A percentile compares a stretch with the other conserved stretches of the same genome.
Conservation (phyloP, 805 yeast genomes). For the Clavispora fructus region DNA sequence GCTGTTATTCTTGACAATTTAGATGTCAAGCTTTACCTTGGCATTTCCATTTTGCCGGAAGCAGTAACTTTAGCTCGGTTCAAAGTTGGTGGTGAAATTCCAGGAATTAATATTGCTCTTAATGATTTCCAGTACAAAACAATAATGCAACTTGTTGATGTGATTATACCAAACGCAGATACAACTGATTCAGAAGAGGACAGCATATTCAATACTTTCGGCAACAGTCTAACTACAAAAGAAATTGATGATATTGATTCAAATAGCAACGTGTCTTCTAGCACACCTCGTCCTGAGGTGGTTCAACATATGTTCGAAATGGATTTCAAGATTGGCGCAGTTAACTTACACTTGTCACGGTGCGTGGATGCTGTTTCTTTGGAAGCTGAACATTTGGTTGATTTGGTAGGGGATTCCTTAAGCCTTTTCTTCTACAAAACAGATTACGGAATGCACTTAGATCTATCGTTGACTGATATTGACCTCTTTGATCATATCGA, state of each 20-base stretch:
- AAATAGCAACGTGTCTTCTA: background rate
- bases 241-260: conserved; percentile 20
- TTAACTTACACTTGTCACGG: conserved; percentile 57
- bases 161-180: conserved; percentile 53
- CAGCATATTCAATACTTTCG: conserved; percentile 32
- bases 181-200: conserved; percentile 27
- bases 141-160: conserved; percentile 70
- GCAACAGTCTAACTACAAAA: conserved; percentile 5
- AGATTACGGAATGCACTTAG: conserved; percentile 56
- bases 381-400: conserved; percentile 64
- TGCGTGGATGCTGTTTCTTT: conserved; percentile 60
- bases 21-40: conserved; percentile 67
- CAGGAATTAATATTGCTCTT: conserved; percentile 62
- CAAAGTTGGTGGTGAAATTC: conserved; percentile 72
- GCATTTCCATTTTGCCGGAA: conserved; percentile 79
- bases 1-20: conserved; percentile 71
- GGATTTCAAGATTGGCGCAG: conserved; percentile 59
- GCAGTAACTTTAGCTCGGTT: conserved; percentile 70
- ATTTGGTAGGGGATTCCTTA: conserved; percentile 63
- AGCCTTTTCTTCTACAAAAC: conserved; percentile 57
- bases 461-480: conserved; percentile 59
- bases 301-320: conserved; percentile 69
- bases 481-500: conserved; percentile 74
- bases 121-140: conserved; percentile 90
- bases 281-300: conserved; percentile 11